Evolutionary conservation across 352 stramenopile species (phyloP).

Genomic region (Phytopythium sindhum): DNA sequence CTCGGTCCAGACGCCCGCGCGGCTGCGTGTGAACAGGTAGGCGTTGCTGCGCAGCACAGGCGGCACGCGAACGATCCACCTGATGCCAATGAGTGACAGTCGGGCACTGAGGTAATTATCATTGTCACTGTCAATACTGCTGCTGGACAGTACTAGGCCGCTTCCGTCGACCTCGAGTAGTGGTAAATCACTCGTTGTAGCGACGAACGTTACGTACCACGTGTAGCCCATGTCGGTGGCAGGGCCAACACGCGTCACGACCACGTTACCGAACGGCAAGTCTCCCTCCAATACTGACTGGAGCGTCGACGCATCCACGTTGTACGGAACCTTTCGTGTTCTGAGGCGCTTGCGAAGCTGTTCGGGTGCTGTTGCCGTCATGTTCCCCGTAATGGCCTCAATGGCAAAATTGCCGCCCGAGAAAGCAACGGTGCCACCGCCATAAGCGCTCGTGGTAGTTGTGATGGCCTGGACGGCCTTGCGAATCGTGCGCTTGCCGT

Average conservation of each 20-base stretch:
- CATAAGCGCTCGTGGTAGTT: slow-evolving; percentile 1
- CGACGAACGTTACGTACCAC: slow-evolving; percentile 84
- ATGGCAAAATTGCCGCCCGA: slow-evolving; percentile 13
- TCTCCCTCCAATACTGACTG: slow-evolving; percentile 61
- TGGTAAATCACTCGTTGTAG: slow-evolving; percentile 45
- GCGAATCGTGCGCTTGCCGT: slow-evolving; percentile 52
- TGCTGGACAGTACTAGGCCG: background rate
- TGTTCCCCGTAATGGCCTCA: slow-evolving; percentile 31
- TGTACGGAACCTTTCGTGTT: slow-evolving; percentile 48
- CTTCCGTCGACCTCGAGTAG: slow-evolving; percentile 52
- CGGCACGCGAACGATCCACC: slow-evolving; percentile 46
- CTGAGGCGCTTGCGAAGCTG: slow-evolving; percentile 23
- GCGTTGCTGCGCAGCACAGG: slow-evolving; percentile 60
- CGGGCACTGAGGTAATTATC: slow-evolving; percentile 11
- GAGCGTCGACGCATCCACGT: slow-evolving; percentile 40
- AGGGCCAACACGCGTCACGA: slow-evolving; percentile 62
- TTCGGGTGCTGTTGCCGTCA: slow-evolving; percentile 9
- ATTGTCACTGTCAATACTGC: background rate
- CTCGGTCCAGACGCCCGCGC: slow-evolving; percentile 74
- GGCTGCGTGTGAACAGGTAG: slow-evolving; percentile 63
- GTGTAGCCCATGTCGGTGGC: slow-evolving; percentile 52
- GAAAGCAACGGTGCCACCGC: background rate
- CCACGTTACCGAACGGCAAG: slow-evolving; percentile 62
- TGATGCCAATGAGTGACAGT: slow-evolving; percentile 8
- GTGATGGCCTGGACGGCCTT: slow-evolving; percentile 69